phyloP scores from a whole-genome alignment of 2,329 filamentous ascomycete species.

The Aspergillus novoparasiticus region DNA sequence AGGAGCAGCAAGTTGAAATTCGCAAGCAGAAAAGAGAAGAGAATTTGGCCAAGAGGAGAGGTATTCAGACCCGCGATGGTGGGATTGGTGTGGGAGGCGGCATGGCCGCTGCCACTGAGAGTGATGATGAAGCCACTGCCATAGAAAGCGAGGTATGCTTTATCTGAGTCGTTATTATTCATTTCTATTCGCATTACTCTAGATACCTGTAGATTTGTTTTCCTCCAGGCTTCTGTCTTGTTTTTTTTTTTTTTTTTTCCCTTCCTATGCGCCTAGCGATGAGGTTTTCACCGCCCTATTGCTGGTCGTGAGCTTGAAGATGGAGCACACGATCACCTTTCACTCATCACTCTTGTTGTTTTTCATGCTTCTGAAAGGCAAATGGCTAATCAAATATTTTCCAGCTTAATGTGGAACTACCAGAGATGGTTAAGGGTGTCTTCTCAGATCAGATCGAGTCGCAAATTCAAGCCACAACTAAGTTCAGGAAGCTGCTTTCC shows the following conservation, averaged over 20 bases:
- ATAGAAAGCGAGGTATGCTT: slow-evolving; percentile 90
- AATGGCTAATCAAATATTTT: slow-evolving; percentile 27
- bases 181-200: slow-evolving; percentile 23
- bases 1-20: slow-evolving; percentile 99
- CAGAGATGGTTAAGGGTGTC: slow-evolving; percentile 95
- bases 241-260: slow-evolving; percentile 9
- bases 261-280: slow-evolving; percentile 18
- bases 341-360: not conserved
- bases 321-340: slow-evolving; percentile 7
- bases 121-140: slow-evolving; percentile 93
- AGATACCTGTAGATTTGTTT: not conserved
- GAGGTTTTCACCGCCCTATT: slow-evolving; percentile 40
- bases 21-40: slow-evolving; percentile 98
- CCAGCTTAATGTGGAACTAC: slow-evolving; percentile 95
- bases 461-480: slow-evolving; percentile 96
- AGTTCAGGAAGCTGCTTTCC: slow-evolving; percentile 95
- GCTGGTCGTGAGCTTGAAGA: slow-evolving; percentile 8
- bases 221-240: not conserved
- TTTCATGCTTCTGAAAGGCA: slow-evolving; percentile 4
- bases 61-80: slow-evolving; percentile 78
- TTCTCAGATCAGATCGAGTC: slow-evolving; percentile 98
- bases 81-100: slow-evolving; percentile 58
- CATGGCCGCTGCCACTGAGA: slow-evolving; percentile 86
- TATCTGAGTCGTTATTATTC: slow-evolving; percentile 7
- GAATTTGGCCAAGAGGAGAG: slow-evolving; percentile 96